These are phyloP conservation scores for Rutstroemia sp. DNA, from an alignment of 2,329 filamentous ascomycete genomes.

Conservation along the genomic window DNA sequence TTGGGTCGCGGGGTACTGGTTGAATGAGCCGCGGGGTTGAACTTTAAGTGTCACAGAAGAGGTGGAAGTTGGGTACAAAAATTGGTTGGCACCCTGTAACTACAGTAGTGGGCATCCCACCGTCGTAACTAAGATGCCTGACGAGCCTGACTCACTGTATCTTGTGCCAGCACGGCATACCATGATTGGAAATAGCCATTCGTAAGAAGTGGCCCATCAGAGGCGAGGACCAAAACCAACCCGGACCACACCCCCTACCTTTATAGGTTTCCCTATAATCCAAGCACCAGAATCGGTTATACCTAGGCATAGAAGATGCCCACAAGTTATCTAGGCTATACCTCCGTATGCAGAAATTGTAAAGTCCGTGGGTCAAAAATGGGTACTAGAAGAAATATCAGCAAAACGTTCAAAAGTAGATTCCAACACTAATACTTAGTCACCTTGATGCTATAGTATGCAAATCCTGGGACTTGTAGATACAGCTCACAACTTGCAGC, in stretches of 20 bases:
- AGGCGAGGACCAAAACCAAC: neutral
- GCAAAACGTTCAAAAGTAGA: too few relatives aligned
- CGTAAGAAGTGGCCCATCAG: neutral
- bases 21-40: neutral
- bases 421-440: neutral
- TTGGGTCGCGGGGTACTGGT: neutral
- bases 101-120: neutral
- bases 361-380: too few relatives aligned
- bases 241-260: neutral
- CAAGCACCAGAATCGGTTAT: neutral
- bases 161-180: neutral
- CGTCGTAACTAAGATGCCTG: neutral
- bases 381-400: neutral
- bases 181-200: neutral
- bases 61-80: neutral
- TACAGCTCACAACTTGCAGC: neutral
- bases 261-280: neutral
- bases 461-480: neutral
- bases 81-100: neutral
- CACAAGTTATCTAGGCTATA: neutral
- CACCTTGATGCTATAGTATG: neutral
- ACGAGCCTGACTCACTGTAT: neutral
- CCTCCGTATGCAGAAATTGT: neutral
- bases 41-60: neutral
- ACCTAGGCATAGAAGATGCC: neutral